Conservation (phyloP, 23 red algal species). For the Pyropia yezoensis region DNA sequence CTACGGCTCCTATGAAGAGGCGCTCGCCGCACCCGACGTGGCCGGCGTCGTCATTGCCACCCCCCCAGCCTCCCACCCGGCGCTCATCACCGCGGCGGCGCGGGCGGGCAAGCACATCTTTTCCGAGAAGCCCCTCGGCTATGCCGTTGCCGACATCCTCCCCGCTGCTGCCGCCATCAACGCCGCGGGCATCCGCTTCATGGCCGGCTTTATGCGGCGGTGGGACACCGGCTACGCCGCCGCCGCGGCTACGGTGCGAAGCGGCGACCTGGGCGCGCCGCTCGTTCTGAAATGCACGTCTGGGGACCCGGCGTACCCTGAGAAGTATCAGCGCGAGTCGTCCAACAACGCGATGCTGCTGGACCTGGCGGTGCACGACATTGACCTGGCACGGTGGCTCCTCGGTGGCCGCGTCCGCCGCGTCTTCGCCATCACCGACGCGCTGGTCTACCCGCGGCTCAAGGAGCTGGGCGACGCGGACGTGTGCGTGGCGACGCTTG, state of each 20-base stretch:
- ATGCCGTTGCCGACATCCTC: constrained; percentile 9
- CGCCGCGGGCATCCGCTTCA: constrained; percentile 38
- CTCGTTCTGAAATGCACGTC: constrained; percentile 84
- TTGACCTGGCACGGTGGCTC: constrained; percentile 86
- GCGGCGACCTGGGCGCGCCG: constrained; percentile 34
- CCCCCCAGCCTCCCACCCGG: constrained; percentile 47
- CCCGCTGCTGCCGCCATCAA: constrained; percentile 22
- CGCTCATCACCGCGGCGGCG: constrained; percentile 47
- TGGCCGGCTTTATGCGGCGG: constrained; percentile 64
- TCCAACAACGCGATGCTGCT: constrained; percentile 52
- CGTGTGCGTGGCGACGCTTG: constrained; percentile 49
- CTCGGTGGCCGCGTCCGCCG: constrained; percentile 55
- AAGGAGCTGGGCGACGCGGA: constrained; percentile 60
- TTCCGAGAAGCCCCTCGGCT: constrained; percentile 87
- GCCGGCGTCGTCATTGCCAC: constrained; percentile 82
- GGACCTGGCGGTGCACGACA: constrained; percentile 86
- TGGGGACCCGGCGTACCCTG: constrained; percentile 87
- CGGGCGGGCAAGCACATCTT: constrained; percentile 69
- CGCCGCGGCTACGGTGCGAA: constrained; percentile 21
- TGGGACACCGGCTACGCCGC: constrained; percentile 54
- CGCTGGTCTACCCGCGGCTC: constrained; percentile 70
- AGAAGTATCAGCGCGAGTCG: constrained; percentile 71
- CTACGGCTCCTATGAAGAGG: constrained; percentile 49
- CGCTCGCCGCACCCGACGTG: constrained; percentile 33
- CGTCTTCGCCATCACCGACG: constrained; percentile 45